A percentile compares a stretch with the other conserved stretches of the same genome.
Evolutionary conservation across 805 yeast genomes (phyloP).

Genomic region (Sungouiozyma ichnusensis): DNA sequence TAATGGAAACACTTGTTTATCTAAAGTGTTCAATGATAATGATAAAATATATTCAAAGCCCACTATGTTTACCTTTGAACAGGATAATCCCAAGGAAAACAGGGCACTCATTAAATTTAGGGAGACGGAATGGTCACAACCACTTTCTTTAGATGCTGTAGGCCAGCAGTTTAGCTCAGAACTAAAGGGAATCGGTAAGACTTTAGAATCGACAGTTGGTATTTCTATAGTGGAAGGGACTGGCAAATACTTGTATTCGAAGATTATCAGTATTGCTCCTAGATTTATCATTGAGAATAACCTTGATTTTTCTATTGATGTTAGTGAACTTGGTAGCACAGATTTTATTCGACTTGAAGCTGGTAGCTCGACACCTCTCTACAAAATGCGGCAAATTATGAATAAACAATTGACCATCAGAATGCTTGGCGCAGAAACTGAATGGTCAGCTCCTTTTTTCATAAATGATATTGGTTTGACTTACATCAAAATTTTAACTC

Average conservation of each 20-base stretch:
- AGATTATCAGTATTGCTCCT: slow-evolving; percentile 73
- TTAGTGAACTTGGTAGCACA: slow-evolving; percentile 61
- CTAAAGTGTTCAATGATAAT: slow-evolving; percentile 30
- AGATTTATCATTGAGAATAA: slow-evolving; percentile 66
- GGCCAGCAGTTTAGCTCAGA: slow-evolving; percentile 64
- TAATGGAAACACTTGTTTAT: slow-evolving; percentile 40
- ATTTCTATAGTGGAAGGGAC: slow-evolving; percentile 68
- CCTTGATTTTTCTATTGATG: slow-evolving; percentile 42
- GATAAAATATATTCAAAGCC: slow-evolving; percentile 39
- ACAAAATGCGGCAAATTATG: slow-evolving; percentile 42
- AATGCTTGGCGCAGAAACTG: slow-evolving; percentile 43
- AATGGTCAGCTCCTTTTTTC: slow-evolving; percentile 84
- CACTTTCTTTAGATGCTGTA: slow-evolving; percentile 77
- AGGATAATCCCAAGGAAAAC: slow-evolving; percentile 44
- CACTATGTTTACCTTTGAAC: slow-evolving; percentile 75
- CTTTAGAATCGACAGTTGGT: slow-evolving; percentile 66
- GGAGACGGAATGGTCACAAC: slow-evolving; percentile 61
- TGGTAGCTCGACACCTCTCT: slow-evolving; percentile 45
- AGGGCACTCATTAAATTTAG: slow-evolving; percentile 57
- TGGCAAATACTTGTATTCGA: slow-evolving; percentile 69
- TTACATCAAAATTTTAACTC: slow-evolving; percentile 57
- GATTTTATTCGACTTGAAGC: slow-evolving; percentile 37
- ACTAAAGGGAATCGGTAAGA: slow-evolving; percentile 38
- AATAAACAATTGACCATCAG: slow-evolving; percentile 54
- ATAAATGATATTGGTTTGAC: slow-evolving; percentile 78